Percentiles rank a stretch among this genome's conserved stretches.
Evolutionary conservation across 352 stramenopile genomes (phyloP).

Genomic region (Phytophthora foliorum): DNA sequence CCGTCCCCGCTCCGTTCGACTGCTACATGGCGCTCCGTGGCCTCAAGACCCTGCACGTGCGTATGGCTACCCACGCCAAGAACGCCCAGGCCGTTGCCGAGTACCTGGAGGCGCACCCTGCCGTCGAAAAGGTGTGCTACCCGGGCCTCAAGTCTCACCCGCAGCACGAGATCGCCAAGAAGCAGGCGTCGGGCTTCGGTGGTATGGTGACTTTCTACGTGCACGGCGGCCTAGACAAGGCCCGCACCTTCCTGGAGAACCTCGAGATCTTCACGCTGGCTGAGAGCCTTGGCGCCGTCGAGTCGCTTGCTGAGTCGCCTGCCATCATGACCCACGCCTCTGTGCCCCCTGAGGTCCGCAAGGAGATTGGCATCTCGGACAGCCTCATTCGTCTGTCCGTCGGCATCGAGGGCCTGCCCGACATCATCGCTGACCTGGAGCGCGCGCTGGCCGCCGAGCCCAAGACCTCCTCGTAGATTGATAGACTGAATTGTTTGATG

Average conservation of each 20-base stretch:
- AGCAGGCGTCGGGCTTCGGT: slow-evolving; percentile 77
- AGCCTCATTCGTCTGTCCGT: slow-evolving; percentile 94
- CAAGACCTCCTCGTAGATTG: slow-evolving; percentile 36
- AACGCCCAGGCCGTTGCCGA: slow-evolving; percentile 94
- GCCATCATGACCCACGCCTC: slow-evolving; percentile 96
- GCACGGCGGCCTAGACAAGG: slow-evolving; percentile 81
- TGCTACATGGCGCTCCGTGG: slow-evolving; percentile 95
- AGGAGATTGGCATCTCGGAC: slow-evolving; percentile 93
- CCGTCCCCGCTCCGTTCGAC: slow-evolving; percentile 94
- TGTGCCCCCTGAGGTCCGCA: slow-evolving; percentile 88
- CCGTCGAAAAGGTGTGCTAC: slow-evolving; percentile 95
- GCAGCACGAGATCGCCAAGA: slow-evolving; percentile 90
- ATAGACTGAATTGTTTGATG: slow-evolving; percentile 16
- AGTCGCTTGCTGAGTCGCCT: slow-evolving; percentile 95
- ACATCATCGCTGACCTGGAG: slow-evolving; percentile 93
- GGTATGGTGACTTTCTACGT: slow-evolving; percentile 96
- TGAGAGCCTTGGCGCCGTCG: slow-evolving; percentile 95
- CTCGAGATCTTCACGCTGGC: slow-evolving; percentile 95
- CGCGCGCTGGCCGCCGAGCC: slow-evolving; percentile 72
- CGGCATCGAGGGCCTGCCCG: slow-evolving; percentile 93
- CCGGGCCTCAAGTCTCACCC: slow-evolving; percentile 91
- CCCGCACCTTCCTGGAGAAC: slow-evolving; percentile 94
- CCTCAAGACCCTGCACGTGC: slow-evolving; percentile 95
- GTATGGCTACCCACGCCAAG: slow-evolving; percentile 95
- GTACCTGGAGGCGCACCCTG: slow-evolving; percentile 89